phyloP scores from a whole-genome alignment of 2,329 filamentous ascomycete species.

The Penicillium aurantiogriseum region DNA sequence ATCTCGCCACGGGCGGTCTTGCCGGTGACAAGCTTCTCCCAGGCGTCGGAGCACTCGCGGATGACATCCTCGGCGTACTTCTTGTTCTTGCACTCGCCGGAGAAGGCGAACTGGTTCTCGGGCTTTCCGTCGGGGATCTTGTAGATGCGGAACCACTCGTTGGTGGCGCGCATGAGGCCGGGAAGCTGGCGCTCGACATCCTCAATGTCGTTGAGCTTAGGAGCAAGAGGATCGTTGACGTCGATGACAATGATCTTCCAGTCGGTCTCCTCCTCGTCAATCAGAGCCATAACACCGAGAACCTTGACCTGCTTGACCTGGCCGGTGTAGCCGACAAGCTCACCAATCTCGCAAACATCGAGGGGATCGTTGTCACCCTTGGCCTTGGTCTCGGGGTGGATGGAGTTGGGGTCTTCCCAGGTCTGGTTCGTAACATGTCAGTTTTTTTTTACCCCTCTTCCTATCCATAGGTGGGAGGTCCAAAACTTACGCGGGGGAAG shows the following conservation, averaged over 20 bases:
- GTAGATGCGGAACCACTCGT: conserved; percentile 99
- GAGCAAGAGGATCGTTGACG: conserved; percentile 90
- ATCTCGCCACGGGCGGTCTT: conserved; percentile 76
- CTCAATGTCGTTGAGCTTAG: conserved; percentile 97
- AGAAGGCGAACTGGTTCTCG: conserved; percentile 99
- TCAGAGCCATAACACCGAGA: conserved; percentile 96
- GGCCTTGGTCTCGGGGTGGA: conserved; percentile 98
- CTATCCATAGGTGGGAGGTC: not conserved
- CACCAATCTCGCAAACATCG: conserved; percentile 98
- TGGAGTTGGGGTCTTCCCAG: conserved; percentile 95
- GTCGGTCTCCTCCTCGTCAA: conserved; percentile 99
- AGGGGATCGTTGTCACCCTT: conserved; percentile 99
- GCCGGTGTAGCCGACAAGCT: conserved; percentile 91
- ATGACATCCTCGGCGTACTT: conserved; percentile 96
- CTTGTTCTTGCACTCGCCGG: conserved; percentile 99
- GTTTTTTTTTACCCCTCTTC: conserved; percentile 9
- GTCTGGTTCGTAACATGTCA: conserved; percentile 58
- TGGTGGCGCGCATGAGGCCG: conserved; percentile 93
- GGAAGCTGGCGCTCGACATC: conserved; percentile 98
- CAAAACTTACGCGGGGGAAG: conserved; percentile 79
- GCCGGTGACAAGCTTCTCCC: conserved; percentile 93
- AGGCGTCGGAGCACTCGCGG: conserved; percentile 92
- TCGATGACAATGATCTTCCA: conserved; percentile 99
- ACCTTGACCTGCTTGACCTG: conserved; percentile 99
- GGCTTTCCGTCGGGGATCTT: conserved; percentile 99